Evolutionary conservation across 441 rosid species (phyloP), one percentile per base, ranked within the genome.

Genomic region (Euphorbia corollata): DNA sequence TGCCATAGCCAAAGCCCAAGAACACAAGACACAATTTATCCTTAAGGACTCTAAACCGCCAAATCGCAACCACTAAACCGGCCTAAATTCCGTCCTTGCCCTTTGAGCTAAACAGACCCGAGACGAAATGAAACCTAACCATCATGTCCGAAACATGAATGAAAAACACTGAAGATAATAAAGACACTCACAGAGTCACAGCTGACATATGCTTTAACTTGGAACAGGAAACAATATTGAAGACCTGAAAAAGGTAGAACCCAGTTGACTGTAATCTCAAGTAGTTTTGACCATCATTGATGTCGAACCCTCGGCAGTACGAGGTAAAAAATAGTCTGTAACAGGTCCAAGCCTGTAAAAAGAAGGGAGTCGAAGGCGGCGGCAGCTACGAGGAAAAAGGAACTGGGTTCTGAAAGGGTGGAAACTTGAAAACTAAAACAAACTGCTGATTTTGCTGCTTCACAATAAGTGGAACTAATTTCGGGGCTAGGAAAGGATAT

Each of bases 401-500:
- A 70, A 63, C 85, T 51, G 60, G 51, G 84, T 24, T 20, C 81
- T 8, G 48, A 69, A 73, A 13, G 16, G 53, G 13, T 5, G 18
- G 53, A 48, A 62, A 70, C 32, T 64, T 19, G 19, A 23, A 71
- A 73, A 81, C 84, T 86, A 89, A 89, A 91, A 86, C 82, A 69
- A 68, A 64, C 80, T 69, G 65, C 73, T 67, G 73, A 66, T 70
- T 18, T 2, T 47, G 53, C 53, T 47, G 16, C 53, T 47, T 63
- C 74, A 62, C 65, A 71, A 63, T 19, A 68, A 6, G 70, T 78
- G 72, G 67, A 65, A 67, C 54, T 63, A 60, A 70, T 56, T 50
- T 51, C 71, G 64, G 58, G 43, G 70, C 75, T 55, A 91, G 72
- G 78, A 86, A 67, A 94, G 92, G 76, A 94, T 82, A 69, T 89